A percentile compares a stretch with the other conserved stretches of the same genome.
Evolutionary conservation across 305 asterid species (phyloP).

Genomic region (Fraxinus greggii): DNA sequence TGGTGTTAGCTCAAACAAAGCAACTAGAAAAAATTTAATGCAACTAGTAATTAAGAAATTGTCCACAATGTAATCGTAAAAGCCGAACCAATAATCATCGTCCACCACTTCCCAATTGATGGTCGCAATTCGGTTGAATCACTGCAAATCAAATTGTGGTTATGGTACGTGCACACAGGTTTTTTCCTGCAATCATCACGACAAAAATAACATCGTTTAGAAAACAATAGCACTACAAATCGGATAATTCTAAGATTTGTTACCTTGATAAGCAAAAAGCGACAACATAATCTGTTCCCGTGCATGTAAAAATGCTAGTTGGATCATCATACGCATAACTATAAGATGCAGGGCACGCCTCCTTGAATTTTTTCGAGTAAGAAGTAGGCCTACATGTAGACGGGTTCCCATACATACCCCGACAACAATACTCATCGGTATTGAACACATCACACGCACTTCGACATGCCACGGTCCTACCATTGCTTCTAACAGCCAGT

Average conservation of each 20-base stretch:
- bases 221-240: background rate
- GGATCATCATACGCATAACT: constrained; percentile 95
- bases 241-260: background rate
- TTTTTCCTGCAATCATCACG: constrained; percentile 42
- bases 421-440: constrained; percentile 87
- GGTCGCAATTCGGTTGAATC: constrained; percentile 36
- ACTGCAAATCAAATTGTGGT: constrained; percentile 49
- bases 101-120: constrained; percentile 29
- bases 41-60: constrained; percentile 11
- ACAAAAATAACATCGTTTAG: background rate
- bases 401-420: constrained; percentile 69
- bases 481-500: constrained; percentile 48
- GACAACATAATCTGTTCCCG: constrained; percentile 60
- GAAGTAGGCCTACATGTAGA: constrained; percentile 63
- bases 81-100: constrained; percentile 32
- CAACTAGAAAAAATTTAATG: background rate
- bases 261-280: constrained; percentile 81
- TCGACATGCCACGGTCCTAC: constrained; percentile 60
- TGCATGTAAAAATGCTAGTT: constrained; percentile 65
- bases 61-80: constrained; percentile 30
- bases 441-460: constrained; percentile 89
- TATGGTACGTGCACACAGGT: constrained; percentile 65
- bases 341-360: constrained; percentile 73
- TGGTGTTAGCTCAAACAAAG: background rate
- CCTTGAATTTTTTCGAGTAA: constrained; percentile 65